Conservation (phyloP, 768 basidiomycete species). For the Rhodotorula kratochvilovae region DNA sequence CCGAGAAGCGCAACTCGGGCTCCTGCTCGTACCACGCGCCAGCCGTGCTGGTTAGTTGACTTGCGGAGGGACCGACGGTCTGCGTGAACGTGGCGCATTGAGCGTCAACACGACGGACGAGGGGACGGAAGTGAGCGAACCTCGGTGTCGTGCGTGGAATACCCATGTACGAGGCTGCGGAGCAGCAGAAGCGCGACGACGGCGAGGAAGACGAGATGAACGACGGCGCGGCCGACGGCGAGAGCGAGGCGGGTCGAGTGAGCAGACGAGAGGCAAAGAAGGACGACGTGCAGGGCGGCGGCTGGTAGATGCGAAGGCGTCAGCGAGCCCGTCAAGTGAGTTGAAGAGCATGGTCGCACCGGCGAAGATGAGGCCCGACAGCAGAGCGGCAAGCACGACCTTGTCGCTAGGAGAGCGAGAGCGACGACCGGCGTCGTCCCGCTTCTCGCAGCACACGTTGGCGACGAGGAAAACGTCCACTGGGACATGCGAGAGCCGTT, state of each 20-base stretch:
- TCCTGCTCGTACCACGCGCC: not conserved
- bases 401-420: not conserved
- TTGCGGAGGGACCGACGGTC: too few species aligned
- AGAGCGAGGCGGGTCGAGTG: not conserved
- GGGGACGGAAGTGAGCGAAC: not conserved
- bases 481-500: not conserved
- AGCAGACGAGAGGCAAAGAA: not conserved
- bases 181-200: not conserved
- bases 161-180: not conserved
- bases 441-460: not conserved
- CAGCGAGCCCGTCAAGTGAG: not conserved
- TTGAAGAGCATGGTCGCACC: not conserved
- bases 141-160: not conserved
- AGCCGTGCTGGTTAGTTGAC: not conserved
- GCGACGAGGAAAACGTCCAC: not conserved
- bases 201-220: constrained; percentile 12
- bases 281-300: constrained; percentile 8
- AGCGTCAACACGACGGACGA: not conserved
- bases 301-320: not conserved
- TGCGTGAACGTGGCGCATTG: not conserved
- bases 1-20: not conserved
- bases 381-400: not conserved
- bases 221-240: constrained; percentile 1
- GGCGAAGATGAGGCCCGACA: not conserved
- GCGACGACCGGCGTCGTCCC: not conserved